Conservation (phyloP, 106 monocot species). For the Chionographis japonica region DNA sequence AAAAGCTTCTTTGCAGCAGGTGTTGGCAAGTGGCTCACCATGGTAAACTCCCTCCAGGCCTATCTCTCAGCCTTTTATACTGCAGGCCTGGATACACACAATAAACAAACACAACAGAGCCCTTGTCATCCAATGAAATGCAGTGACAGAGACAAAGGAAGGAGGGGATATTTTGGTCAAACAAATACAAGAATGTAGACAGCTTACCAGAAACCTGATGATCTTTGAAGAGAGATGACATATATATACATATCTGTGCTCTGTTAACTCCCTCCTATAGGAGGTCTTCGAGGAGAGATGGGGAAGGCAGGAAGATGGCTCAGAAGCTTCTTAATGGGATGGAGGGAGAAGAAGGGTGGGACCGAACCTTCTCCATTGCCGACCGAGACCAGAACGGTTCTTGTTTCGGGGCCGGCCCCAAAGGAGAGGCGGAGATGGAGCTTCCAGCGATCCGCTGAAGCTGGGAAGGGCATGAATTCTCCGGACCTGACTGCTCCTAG, state of each 20-base stretch:
- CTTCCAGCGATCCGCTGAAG: conserved; percentile 26
- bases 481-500: neutral
- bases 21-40: conserved; percentile 2
- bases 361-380: neutral
- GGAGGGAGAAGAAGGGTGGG: conserved; percentile 28
- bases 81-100: neutral
- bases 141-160: too few relatives aligned
- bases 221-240: too few relatives aligned
- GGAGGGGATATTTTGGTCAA: too few relatives aligned
- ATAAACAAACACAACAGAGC: neutral
- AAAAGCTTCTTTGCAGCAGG: too few relatives aligned
- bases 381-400: neutral
- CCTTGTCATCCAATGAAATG: too few relatives aligned
- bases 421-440: conserved; percentile 74
- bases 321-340: conserved; percentile 40
- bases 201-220: too few relatives aligned
- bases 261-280: neutral
- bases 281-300: conserved; percentile 22
- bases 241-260: too few relatives aligned
- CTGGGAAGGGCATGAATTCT: conserved; percentile 14
- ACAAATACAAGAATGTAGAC: too few relatives aligned
- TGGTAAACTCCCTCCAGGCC: neutral
- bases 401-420: neutral
- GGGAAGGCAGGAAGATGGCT: conserved; percentile 52
- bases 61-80: too few relatives aligned